Evolutionary conservation across 768 basidiomycete genomes (phyloP).

Genomic region (Amanita jacksonii): DNA sequence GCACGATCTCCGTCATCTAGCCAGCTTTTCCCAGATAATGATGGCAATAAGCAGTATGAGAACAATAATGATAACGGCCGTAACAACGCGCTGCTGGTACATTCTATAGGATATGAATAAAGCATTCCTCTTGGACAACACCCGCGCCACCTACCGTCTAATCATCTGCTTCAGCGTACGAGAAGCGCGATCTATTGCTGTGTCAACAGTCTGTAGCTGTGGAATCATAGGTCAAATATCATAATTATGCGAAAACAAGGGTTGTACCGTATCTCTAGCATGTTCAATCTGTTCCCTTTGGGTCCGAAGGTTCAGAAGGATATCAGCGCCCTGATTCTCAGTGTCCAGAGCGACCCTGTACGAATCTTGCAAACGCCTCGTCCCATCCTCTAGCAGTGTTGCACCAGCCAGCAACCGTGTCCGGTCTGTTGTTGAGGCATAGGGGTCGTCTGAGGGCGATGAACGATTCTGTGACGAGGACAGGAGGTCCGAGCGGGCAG

Average conservation of each 20-base stretch:
- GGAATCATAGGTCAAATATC: not conserved
- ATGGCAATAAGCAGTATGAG: slow-evolving; percentile 76
- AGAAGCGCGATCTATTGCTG: slow-evolving; percentile 83
- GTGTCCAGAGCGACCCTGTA: slow-evolving; percentile 93
- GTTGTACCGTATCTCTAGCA: slow-evolving; percentile 74
- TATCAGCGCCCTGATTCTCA: slow-evolving; percentile 91
- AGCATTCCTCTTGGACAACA: not conserved
- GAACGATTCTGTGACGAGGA: slow-evolving; percentile 32
- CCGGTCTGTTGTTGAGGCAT: slow-evolving; percentile 60
- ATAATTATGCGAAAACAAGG: not conserved
- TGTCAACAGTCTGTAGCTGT: slow-evolving; percentile 80
- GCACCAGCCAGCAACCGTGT: slow-evolving; percentile 76
- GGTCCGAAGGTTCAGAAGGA: slow-evolving; percentile 69
- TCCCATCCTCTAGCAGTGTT: slow-evolving; percentile 72
- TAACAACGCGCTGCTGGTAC: slow-evolving; percentile 92
- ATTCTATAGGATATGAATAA: slow-evolving; percentile 49
- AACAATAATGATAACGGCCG: slow-evolving; percentile 75
- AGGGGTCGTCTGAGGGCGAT: slow-evolving; percentile 69
- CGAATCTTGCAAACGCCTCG: slow-evolving; percentile 77
- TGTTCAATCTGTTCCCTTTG: slow-evolving; percentile 96
- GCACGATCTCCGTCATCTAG: slow-evolving; percentile 24
- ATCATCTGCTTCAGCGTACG: slow-evolving; percentile 95
- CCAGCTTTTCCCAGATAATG: slow-evolving; percentile 73
- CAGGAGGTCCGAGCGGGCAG: slow-evolving; percentile 74
- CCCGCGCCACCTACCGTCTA: slow-evolving; percentile 53